These are phyloP conservation scores for Penicillium sp. DNA, from an alignment of 2,329 filamentous ascomycete species.

Conservation along the genomic window DNA sequence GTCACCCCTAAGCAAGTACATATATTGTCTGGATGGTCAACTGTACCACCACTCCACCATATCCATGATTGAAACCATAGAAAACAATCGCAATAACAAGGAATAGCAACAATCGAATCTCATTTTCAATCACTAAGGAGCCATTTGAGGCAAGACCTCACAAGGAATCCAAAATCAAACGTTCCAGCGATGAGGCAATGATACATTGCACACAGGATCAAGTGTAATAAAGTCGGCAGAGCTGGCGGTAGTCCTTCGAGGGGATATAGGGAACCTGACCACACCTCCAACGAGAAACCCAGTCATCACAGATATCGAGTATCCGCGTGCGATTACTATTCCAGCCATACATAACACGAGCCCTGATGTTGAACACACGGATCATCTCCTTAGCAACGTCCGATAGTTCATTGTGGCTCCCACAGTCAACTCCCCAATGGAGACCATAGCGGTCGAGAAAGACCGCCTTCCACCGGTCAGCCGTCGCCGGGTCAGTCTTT, in stretches of 20 bases:
- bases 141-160: neutral
- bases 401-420: neutral
- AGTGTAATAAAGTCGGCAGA: neutral
- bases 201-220: neutral
- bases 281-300: neutral
- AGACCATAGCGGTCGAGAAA: too few species aligned
- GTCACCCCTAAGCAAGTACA: neutral
- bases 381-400: neutral
- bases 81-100: neutral
- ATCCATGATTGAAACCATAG: neutral
- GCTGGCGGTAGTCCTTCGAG: neutral
- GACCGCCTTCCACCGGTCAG: too few species aligned
- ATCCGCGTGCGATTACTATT: neutral
- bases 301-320: neutral
- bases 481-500: too few species aligned
- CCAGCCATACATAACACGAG: neutral
- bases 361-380: neutral
- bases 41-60: neutral
- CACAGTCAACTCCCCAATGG: too few species aligned
- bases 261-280: neutral
- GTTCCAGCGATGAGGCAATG: neutral
- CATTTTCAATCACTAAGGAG: neutral
- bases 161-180: neutral
- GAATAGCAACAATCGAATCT: neutral
- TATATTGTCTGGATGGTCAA: neutral